Percentiles rank a stretch among this genome's conserved stretches.
These are phyloP conservation scores for Exophiala sp. DNA, from an alignment of 2,329 filamentous ascomycete genomes.

Conservation along the genomic window DNA sequence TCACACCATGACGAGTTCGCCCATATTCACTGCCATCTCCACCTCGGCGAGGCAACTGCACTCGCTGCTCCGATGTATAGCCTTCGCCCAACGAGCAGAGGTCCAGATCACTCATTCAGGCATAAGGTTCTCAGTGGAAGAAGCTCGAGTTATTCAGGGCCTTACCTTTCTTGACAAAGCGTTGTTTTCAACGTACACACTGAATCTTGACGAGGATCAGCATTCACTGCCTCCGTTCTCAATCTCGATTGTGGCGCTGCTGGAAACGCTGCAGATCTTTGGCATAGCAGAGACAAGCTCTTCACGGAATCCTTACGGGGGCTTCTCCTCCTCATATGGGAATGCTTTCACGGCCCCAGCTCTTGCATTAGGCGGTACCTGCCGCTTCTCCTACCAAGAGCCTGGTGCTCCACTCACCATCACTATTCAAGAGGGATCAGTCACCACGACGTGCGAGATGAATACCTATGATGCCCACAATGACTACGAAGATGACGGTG, in stretches of 20 bases:
- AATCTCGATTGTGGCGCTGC: conserved; percentile 75
- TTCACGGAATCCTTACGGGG: conserved; percentile 34
- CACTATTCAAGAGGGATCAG: conserved; percentile 75
- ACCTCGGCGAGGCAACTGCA: conserved; percentile 57
- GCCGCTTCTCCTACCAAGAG: conserved; percentile 70
- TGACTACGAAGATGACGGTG: conserved; percentile 54
- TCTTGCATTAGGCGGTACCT: conserved; percentile 77
- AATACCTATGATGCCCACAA: conserved; percentile 64
- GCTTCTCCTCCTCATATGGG: conserved; percentile 40
- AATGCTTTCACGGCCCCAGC: conserved; percentile 79
- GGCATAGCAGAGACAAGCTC: conserved; percentile 62
- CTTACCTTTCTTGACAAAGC: conserved; percentile 80
- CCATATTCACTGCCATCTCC: conserved; percentile 56
- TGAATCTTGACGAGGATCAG: conserved; percentile 48
- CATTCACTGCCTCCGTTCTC: conserved; percentile 64
- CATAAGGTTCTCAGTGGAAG: conserved; percentile 80
- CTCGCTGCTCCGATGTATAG: conserved; percentile 56
- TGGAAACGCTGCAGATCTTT: conserved; percentile 95
- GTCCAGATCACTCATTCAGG: conserved; percentile 78
- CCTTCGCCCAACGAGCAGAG: conserved; percentile 54
- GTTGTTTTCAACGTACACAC: conserved; percentile 79
- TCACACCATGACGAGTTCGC: conserved; percentile 31
- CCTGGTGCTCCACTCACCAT: conserved; percentile 75
- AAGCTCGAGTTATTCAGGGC: conserved; percentile 85
- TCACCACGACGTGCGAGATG: conserved; percentile 83